These are phyloP conservation scores for Jaenimonas drosophilae DNA, from an alignment of 208 protist genomes.

Conservation along the genomic window DNA sequence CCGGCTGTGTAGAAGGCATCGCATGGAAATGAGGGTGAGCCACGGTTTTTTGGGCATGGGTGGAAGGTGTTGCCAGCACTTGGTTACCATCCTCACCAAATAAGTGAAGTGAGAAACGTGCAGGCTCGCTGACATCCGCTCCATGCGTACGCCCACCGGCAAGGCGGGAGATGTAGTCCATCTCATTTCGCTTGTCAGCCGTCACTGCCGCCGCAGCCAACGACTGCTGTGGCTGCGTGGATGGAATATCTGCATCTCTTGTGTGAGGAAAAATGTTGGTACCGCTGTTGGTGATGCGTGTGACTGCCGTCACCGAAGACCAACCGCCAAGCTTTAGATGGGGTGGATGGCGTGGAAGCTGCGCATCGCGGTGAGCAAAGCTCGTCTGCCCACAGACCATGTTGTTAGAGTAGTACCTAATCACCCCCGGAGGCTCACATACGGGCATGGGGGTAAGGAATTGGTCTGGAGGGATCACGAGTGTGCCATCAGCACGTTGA, in stretches of 20 bases:
- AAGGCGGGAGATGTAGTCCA: slow-evolving; percentile 47
- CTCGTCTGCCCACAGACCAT: neutral
- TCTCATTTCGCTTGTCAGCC: slow-evolving; percentile 34
- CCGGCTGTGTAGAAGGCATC: too few species aligned
- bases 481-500: slow-evolving; percentile 58
- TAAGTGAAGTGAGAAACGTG: slow-evolving; percentile 38
- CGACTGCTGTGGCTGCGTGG: too few species aligned
- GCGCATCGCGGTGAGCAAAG: slow-evolving; percentile 46
- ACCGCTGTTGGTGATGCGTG: slow-evolving; percentile 39
- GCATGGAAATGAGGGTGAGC: too few species aligned
- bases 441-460: slow-evolving; percentile 29
- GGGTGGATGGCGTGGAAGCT: slow-evolving; percentile 15
- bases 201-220: slow-evolving; percentile 10
- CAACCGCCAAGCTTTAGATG: slow-evolving; percentile 29
- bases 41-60: too few species aligned
- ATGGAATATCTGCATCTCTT: too few species aligned
- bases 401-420: slow-evolving; percentile 22
- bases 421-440: slow-evolving; percentile 40
- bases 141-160: slow-evolving; percentile 10
- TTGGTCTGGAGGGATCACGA: slow-evolving; percentile 26
- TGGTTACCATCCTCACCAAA: slow-evolving; percentile 26
- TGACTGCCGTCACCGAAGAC: neutral
- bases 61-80: too few species aligned
- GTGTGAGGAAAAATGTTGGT: slow-evolving; percentile 41
- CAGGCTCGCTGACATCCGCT: slow-evolving; percentile 4